These are phyloP conservation scores for Erodium trifolium DNA, from an alignment of 441 rosid genomes.

Conservation along the genomic window DNA sequence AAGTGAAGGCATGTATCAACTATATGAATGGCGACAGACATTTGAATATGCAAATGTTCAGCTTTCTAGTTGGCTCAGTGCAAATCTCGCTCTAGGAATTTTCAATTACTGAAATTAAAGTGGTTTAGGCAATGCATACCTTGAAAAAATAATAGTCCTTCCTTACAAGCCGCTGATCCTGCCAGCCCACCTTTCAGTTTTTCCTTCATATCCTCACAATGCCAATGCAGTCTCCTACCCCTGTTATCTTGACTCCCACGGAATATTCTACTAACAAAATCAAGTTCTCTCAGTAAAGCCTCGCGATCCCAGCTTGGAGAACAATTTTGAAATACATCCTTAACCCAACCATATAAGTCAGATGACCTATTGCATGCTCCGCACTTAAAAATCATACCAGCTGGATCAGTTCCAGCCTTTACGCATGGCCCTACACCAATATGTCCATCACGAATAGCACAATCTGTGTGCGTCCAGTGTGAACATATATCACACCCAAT, in stretches of 20 bases:
- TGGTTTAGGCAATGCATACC: not conserved
- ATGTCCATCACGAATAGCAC: constrained; percentile 1
- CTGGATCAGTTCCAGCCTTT: not conserved
- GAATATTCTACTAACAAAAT: constrained; percentile 1
- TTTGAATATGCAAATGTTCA: not conserved
- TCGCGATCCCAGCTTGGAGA: constrained; percentile 4
- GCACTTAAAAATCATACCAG: not conserved
- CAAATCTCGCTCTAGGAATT: too few species aligned
- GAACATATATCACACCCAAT: not conserved
- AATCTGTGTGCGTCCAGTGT: constrained; percentile 4
- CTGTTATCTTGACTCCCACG: constrained; percentile 2
- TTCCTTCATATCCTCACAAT: constrained; percentile 3
- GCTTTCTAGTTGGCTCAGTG: not conserved
- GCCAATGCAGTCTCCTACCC: constrained; percentile 2
- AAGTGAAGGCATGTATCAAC: too few species aligned
- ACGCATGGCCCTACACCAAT: not conserved
- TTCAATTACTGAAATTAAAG: not conserved
- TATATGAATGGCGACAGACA: not conserved
- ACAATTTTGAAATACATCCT: constrained; percentile 1
- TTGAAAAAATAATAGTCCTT: not conserved
- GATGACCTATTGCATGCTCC: constrained; percentile 3
- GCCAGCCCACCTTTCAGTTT: constrained; percentile 3
- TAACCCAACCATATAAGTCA: constrained; percentile 2
- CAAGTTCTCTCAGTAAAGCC: constrained; percentile 1
- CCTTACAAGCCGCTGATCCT: not conserved